Conservation (phyloP, 495 filamentous ascomycete species). For the Penicillium subrubescens region DNA sequence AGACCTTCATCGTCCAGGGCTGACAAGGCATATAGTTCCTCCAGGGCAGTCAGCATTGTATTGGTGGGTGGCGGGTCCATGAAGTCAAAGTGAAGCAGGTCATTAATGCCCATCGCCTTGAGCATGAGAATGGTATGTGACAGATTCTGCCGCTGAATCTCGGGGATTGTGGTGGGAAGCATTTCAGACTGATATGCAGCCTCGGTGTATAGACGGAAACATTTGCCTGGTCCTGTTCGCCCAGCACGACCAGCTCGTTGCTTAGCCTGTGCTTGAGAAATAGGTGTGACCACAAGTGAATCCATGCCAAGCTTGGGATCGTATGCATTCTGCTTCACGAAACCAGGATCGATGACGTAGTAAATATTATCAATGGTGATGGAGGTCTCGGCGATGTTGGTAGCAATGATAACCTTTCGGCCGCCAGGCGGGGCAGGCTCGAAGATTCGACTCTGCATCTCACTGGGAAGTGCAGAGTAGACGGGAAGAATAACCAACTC, state of each 20-base stretch:
- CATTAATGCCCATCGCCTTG: conserved; percentile 99
- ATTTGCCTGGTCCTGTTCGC: conserved; percentile 93
- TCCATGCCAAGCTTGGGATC: conserved; percentile 99
- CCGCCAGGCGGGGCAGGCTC: conserved; percentile 87
- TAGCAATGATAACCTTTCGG: conserved; percentile 95
- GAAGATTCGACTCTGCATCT: conserved; percentile 94
- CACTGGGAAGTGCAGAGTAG: conserved; percentile 87
- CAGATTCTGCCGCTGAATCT: conserved; percentile 97
- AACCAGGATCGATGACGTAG: conserved; percentile 96
- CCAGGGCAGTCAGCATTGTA: conserved; percentile 94
- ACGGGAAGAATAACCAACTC: conserved; percentile 93
- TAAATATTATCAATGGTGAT: conserved; percentile 98
- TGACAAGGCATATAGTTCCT: conserved; percentile 90
- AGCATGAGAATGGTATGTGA: conserved; percentile 95
- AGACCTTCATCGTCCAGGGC: conserved; percentile 97
- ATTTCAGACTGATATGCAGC: conserved; percentile 95
- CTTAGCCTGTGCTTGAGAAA: conserved; percentile 95
- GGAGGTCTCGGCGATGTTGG: conserved; percentile 97
- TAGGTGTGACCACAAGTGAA: conserved; percentile 88
- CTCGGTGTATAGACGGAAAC: conserved; percentile 95
- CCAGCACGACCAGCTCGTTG: conserved; percentile 92
- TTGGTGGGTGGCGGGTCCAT: conserved; percentile 98
- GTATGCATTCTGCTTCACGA: conserved; percentile 97
- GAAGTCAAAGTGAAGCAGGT: conserved; percentile 96
- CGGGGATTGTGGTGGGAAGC: conserved; percentile 92